phyloP scores from a whole-genome alignment of 225 moss, liverwort and hornwort genomes.

The Takakia lepidozioides region DNA sequence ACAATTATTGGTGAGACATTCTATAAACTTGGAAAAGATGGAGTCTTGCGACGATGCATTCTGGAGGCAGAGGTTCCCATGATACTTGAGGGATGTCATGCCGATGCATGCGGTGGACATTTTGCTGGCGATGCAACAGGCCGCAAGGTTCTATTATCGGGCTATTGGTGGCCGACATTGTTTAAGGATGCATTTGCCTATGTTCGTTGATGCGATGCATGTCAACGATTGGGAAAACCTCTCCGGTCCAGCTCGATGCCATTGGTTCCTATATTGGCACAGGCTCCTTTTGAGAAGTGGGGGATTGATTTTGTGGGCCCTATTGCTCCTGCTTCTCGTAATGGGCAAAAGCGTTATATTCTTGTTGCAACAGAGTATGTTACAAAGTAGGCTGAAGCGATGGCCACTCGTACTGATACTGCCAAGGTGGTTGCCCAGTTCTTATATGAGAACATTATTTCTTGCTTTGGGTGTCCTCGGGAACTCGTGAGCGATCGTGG shows the following conservation, averaged over 20 bases:
- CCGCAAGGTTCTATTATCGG: neutral
- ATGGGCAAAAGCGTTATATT: neutral
- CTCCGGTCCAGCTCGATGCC: neutral
- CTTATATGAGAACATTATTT: conserved; percentile 2
- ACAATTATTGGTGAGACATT: too few species aligned
- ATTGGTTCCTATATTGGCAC: neutral
- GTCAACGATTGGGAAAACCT: neutral
- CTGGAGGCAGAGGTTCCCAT: neutral
- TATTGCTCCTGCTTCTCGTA: neutral
- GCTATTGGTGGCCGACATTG: neutral
- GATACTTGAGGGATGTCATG: neutral
- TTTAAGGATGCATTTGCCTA: conserved; percentile 2
- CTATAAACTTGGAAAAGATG: neutral
- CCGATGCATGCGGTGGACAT: neutral
- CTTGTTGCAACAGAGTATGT: neutral
- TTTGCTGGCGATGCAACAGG: neutral
- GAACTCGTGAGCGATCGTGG: neutral
- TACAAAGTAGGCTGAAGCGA: conserved; percentile 1
- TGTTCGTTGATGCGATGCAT: neutral
- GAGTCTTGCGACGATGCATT: neutral
- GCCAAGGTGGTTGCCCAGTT: neutral
- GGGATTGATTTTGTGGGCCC: conserved; percentile 4
- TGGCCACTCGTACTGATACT: conserved; percentile 2
- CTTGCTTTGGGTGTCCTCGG: neutral
- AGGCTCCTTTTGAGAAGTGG: conserved; percentile 6